phyloP scores from a whole-genome alignment of 768 basidiomycete genomes.

The Arthromyces matolae region DNA sequence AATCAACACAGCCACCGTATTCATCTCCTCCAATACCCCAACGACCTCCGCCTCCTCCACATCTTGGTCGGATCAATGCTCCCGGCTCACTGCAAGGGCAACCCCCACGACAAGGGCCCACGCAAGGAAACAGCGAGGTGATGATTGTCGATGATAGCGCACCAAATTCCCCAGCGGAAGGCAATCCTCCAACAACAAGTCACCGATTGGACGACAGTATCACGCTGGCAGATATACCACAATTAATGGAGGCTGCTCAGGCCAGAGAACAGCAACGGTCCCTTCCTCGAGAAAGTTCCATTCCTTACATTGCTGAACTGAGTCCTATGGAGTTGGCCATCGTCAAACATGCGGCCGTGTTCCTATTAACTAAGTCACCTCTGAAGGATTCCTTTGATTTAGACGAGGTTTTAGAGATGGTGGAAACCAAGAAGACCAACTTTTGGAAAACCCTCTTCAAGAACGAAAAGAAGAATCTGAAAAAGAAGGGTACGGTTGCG shows the following conservation, averaged over 20 bases:
- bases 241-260: slow-evolving; percentile 88
- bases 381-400: slow-evolving; percentile 81
- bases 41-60: slow-evolving; percentile 34
- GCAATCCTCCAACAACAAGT: slow-evolving; percentile 28
- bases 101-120: slow-evolving; percentile 62
- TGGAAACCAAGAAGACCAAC: slow-evolving; percentile 88
- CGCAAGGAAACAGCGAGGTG: slow-evolving; percentile 80
- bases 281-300: slow-evolving; percentile 69
- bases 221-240: slow-evolving; percentile 92
- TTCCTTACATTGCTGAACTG: slow-evolving; percentile 82
- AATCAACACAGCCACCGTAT: slow-evolving; percentile 26
- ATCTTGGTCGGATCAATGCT: slow-evolving; percentile 38
- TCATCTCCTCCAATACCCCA: slow-evolving; percentile 23
- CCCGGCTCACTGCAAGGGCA: slow-evolving; percentile 37
- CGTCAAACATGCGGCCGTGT: slow-evolving; percentile 86
- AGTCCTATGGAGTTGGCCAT: slow-evolving; percentile 83
- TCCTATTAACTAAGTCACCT: slow-evolving; percentile 73
- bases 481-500: slow-evolving; percentile 75
- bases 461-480: slow-evolving; percentile 85
- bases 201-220: slow-evolving; percentile 69
- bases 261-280: slow-evolving; percentile 87
- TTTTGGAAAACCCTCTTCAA: slow-evolving; percentile 98
- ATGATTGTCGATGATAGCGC: slow-evolving; percentile 84
- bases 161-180: slow-evolving; percentile 65
- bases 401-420: slow-evolving; percentile 90